Conservation (phyloP, 805 yeast species). For the Cyberlindnera maclurae region DNA sequence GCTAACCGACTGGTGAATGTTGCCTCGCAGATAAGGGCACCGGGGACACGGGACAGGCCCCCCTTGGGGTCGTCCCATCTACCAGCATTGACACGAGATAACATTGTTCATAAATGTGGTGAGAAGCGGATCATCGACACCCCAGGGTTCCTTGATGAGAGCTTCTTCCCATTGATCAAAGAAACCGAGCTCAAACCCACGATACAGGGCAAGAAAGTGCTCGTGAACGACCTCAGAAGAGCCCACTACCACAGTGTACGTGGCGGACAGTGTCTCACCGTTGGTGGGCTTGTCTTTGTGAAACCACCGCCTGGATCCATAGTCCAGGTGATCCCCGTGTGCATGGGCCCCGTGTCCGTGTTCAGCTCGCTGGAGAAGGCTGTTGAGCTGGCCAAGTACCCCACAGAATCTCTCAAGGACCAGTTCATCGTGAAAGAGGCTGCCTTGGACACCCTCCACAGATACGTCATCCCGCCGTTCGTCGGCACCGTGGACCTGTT, state of each 20-base stretch:
- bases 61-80: conserved; percentile 34
- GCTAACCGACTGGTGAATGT: conserved; percentile 39
- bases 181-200: conserved; percentile 24
- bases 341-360: conserved; percentile 28
- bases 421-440: conserved; percentile 23
- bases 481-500: conserved; percentile 61
- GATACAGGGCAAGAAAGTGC: conserved; percentile 27
- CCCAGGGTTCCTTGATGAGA: conserved; percentile 30
- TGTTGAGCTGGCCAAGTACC: conserved; percentile 21
- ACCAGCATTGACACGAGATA: conserved; percentile 67
- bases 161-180: conserved; percentile 24
- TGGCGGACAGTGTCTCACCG: conserved; percentile 39
- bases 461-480: conserved; percentile 64
- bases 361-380: conserved; percentile 29
- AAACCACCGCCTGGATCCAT: conserved; percentile 46
- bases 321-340: conserved; percentile 39
- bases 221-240: conserved; percentile 24
- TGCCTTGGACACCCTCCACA: conserved; percentile 27
- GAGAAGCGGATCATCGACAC: conserved; percentile 28
- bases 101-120: conserved; percentile 34
- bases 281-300: conserved; percentile 58
- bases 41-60: conserved; percentile 12
- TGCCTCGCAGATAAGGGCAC: conserved; percentile 4
- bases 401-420: conserved; percentile 23
- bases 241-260: conserved; percentile 29